Evolutionary conservation across 257 asterid genomes (phyloP).

Genomic region (Nicotiana obtusifolia): DNA sequence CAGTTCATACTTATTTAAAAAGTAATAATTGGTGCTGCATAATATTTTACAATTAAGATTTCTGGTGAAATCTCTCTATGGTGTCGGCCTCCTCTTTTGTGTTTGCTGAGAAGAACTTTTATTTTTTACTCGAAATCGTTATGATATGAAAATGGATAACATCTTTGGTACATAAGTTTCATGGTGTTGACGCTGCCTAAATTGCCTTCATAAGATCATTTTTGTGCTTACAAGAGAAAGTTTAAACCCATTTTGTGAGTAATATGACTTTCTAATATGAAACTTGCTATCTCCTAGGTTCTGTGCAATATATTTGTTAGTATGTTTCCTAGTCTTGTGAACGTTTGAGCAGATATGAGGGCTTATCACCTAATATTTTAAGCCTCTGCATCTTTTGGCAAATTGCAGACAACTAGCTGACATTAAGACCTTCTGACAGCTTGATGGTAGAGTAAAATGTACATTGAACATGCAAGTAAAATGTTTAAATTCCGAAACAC

Average conservation of each 20-base stretch:
- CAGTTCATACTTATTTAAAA: neutral
- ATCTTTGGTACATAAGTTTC: neutral
- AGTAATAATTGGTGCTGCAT: neutral
- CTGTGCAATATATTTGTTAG: neutral
- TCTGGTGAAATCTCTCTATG: neutral
- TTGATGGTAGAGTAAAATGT: neutral
- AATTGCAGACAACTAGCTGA: neutral
- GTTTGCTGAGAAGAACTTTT: neutral
- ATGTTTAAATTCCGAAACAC: neutral
- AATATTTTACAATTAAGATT: neutral
- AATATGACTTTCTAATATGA: neutral
- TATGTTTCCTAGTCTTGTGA: neutral
- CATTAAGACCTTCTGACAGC: neutral
- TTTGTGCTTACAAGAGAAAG: conserved; percentile 1
- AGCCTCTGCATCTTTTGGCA: neutral
- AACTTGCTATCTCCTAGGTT: neutral
- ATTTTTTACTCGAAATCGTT: neutral
- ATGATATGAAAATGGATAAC: neutral
- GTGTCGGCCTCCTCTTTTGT: neutral
- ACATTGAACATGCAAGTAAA: neutral
- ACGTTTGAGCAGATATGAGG: neutral
- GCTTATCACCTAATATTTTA: neutral
- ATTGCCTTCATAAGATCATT: neutral
- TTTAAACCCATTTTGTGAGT: neutral
- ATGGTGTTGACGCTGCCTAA: neutral